Evolutionary conservation across 371 early-diverging fungal genomes (phyloP).

Genomic region (Lichtheimia corymbifera): DNA sequence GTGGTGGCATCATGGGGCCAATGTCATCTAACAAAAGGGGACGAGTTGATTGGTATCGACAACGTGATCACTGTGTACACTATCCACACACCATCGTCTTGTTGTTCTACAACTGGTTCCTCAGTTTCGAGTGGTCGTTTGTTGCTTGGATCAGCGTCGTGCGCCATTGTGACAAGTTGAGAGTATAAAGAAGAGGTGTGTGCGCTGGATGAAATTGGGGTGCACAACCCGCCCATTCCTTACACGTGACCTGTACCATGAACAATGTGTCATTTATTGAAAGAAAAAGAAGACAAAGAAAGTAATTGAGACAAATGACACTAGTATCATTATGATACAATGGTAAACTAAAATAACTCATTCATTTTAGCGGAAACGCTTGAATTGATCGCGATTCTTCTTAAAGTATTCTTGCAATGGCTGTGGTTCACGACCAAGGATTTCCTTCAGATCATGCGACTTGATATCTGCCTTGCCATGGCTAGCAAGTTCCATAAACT

Average conservation of each 20-base stretch:
- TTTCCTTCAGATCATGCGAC: constrained; percentile 28
- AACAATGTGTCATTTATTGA: too few relatives aligned
- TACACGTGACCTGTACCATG: too few relatives aligned
- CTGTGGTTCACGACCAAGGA: constrained; percentile 32
- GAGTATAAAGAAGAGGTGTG: too few relatives aligned
- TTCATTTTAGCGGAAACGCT: constrained; percentile 17
- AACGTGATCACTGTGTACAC: too few relatives aligned
- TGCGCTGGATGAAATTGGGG: too few relatives aligned
- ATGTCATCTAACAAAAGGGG: constrained; percentile 30
- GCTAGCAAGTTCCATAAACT: constrained; percentile 30
- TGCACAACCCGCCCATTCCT: too few relatives aligned
- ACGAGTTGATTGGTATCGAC: neutral
- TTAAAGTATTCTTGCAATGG: constrained; percentile 31
- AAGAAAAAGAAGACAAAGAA: too few relatives aligned
- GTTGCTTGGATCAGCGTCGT: constrained; percentile 5
- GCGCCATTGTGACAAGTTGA: too few relatives aligned
- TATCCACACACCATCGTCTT: constrained; percentile 1
- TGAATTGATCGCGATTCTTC: constrained; percentile 41
- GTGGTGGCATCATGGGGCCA: constrained; percentile 44
- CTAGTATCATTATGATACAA: too few relatives aligned
- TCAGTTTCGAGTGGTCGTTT: constrained; percentile 11
- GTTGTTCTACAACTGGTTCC: neutral
- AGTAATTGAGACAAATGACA: too few relatives aligned
- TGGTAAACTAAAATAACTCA: too few relatives aligned
- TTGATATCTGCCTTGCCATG: constrained; percentile 22